Evolutionary conservation across 2,329 filamentous ascomycete species (phyloP), one percentile per base, ranked within the genome.

Genomic region (Botrytis aclada): DNA sequence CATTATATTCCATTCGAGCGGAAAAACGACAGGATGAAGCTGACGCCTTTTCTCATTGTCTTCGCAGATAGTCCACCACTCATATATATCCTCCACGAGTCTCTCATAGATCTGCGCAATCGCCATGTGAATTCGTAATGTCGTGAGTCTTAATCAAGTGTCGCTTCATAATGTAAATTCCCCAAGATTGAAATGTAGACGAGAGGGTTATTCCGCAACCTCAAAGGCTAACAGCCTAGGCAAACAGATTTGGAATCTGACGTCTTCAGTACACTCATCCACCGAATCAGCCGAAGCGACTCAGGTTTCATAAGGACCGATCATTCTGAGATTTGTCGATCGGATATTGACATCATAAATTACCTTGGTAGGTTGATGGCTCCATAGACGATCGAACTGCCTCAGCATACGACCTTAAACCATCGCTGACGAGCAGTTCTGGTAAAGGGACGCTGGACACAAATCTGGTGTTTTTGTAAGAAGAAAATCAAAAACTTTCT

Each of bases 251-350:
- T 90, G 92, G 92, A 95, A 95, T 95, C 94, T 95, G 89, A 90
- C 88, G 88, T 87, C 90, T 86, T 85, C 85, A 84, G 84, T 84
- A 82, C 82, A 84, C 83, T 82, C 82, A 84, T 85, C 84, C 84
- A 85, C 88, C 86, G 88, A 89, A 88, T 93, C 91, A 91, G 85
- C 86, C 87, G 86, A 82, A 84, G 88, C 90, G 90, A 93, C 89
- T 88, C 87, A 88, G 88, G 88, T 87, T 86, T 84, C 85, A 74
- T 83, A 83, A 85, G 84, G 83, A 85, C 86, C 84, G 83, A 85
- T 96, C 88, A 80, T 83, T 97, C 91, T 97, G 83, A 93, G 91
- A 96, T 90, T 93, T 96, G 94, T 97, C 93, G 92, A 94, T 93
- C 90, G 92, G 92, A 95, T 86, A 93, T 92, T 90, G 88, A 92